Conservation (phyloP, 2,329 filamentous ascomycete genomes). For the Fusarium globosum region DNA sequence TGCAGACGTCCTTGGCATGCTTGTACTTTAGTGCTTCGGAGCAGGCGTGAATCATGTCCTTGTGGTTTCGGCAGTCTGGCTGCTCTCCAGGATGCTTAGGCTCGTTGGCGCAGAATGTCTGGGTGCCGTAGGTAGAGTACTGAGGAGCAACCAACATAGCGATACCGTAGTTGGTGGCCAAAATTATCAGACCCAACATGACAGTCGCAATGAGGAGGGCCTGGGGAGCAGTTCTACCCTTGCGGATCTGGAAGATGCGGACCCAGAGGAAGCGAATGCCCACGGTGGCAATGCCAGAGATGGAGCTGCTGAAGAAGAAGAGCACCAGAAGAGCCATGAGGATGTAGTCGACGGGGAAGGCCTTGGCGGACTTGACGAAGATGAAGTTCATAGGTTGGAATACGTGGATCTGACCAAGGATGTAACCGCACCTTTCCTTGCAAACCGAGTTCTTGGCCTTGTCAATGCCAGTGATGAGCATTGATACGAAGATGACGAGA, state of each 20-base stretch:
- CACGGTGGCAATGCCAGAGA: slow-evolving; percentile 85
- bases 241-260: slow-evolving; percentile 89
- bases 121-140: slow-evolving; percentile 92
- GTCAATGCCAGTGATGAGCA: slow-evolving; percentile 96
- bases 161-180: slow-evolving; percentile 93
- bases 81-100: slow-evolving; percentile 70
- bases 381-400: slow-evolving; percentile 97
- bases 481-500: slow-evolving; percentile 84
- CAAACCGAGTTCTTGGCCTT: slow-evolving; percentile 96
- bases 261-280: slow-evolving; percentile 98
- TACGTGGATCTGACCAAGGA: slow-evolving; percentile 86
- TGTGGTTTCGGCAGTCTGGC: slow-evolving; percentile 79
- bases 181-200: slow-evolving; percentile 86
- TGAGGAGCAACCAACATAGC: slow-evolving; percentile 96
- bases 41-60: slow-evolving; percentile 81
- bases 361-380: slow-evolving; percentile 77
- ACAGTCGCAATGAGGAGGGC: slow-evolving; percentile 91
- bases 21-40: slow-evolving; percentile 78
- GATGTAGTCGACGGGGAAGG: slow-evolving; percentile 92
- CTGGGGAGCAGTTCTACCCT: slow-evolving; percentile 89
- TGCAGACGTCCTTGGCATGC: slow-evolving; percentile 85
- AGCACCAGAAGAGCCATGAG: slow-evolving; percentile 87
- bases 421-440: slow-evolving; percentile 90
- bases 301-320: slow-evolving; percentile 88
- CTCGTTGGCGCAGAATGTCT: slow-evolving; percentile 88